phyloP scores from a whole-genome alignment of 1,284 basidiomycete species.

The Paramarasmius palmivorus region DNA sequence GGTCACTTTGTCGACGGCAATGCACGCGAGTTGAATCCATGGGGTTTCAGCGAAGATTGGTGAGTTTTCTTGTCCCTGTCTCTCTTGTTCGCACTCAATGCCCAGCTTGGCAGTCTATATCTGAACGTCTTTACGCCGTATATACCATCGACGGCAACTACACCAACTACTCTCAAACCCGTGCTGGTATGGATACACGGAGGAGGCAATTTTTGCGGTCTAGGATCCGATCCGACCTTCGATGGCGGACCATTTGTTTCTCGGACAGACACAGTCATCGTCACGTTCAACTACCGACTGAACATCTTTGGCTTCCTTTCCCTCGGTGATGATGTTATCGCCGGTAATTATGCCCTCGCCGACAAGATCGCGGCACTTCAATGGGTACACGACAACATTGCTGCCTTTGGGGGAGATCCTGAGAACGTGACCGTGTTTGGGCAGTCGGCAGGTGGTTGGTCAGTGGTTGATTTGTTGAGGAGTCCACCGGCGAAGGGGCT shows the following conservation, averaged over 20 bases:
- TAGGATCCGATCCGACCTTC: not conserved
- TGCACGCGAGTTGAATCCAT: conserved; percentile 15
- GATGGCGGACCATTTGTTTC: conserved; percentile 38
- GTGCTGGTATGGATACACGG: conserved; percentile 12
- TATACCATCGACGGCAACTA: conserved; percentile 14
- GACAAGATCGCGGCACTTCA: conserved; percentile 40
- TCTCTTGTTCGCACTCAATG: too few species aligned
- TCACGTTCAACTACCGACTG: conserved; percentile 47
- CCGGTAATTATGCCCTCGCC: conserved; percentile 41
- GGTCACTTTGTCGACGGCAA: conserved; percentile 8
- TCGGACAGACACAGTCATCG: conserved; percentile 28
- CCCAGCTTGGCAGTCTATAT: not conserved
- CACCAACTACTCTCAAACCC: not conserved
- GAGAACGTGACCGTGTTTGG: conserved; percentile 8
- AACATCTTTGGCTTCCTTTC: conserved; percentile 42
- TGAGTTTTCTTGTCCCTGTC: not conserved
- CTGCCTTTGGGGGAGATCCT: conserved; percentile 19
- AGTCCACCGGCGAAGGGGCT: conserved; percentile 4
- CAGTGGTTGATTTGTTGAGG: not conserved
- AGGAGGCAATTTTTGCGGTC: not conserved
- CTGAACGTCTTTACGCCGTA: not conserved
- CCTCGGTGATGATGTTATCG: conserved; percentile 33
- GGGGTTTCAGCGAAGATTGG: conserved; percentile 19
- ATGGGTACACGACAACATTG: conserved; percentile 31
- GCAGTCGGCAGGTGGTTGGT: conserved; percentile 8